A percentile compares a stretch with the other conserved stretches of the same genome.
These are phyloP conservation scores for Aspergillus sp. DNA, from an alignment of 2,329 filamentous ascomycete genomes.

Conservation along the genomic window DNA sequence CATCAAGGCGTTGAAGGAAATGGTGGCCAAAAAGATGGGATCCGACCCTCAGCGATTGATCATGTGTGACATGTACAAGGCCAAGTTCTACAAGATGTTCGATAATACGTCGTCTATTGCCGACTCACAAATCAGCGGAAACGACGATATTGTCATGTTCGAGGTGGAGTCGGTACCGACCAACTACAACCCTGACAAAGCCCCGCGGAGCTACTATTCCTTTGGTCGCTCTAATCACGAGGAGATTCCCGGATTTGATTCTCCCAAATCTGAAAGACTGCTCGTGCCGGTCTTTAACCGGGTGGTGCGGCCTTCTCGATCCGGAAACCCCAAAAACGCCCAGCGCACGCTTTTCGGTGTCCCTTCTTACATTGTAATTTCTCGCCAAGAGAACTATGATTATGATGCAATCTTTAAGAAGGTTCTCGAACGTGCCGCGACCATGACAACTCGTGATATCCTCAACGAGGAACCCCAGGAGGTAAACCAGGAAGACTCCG, in stretches of 20 bases:
- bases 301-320: slow-evolving; percentile 19
- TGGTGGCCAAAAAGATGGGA: slow-evolving; percentile 53
- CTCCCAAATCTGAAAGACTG: slow-evolving; percentile 45
- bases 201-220: slow-evolving; percentile 44
- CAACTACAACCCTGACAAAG: slow-evolving; percentile 63
- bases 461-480: slow-evolving; percentile 57
- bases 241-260: slow-evolving; percentile 38
- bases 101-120: slow-evolving; percentile 66
- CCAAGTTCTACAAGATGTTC: slow-evolving; percentile 84
- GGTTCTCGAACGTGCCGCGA: slow-evolving; percentile 70
- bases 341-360: slow-evolving; percentile 38
- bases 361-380: slow-evolving; percentile 67
- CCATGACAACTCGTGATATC: slow-evolving; percentile 69
- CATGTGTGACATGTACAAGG: slow-evolving; percentile 75
- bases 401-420: slow-evolving; percentile 76
- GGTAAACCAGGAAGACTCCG: slow-evolving; percentile 57
- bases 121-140: slow-evolving; percentile 63
- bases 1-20: slow-evolving; percentile 50
- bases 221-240: slow-evolving; percentile 36
- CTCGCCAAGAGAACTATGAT: slow-evolving; percentile 65
- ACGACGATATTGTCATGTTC: slow-evolving; percentile 66
- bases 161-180: slow-evolving; percentile 78
- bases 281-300: slow-evolving; percentile 50
- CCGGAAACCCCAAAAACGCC: slow-evolving; percentile 20
- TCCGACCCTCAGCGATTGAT: slow-evolving; percentile 62